A percentile compares a stretch with the other conserved stretches of the same genome.
These are phyloP conservation scores for Platanus orientalis DNA, from an alignment of 164 flowering plant species.

Conservation along the genomic window DNA sequence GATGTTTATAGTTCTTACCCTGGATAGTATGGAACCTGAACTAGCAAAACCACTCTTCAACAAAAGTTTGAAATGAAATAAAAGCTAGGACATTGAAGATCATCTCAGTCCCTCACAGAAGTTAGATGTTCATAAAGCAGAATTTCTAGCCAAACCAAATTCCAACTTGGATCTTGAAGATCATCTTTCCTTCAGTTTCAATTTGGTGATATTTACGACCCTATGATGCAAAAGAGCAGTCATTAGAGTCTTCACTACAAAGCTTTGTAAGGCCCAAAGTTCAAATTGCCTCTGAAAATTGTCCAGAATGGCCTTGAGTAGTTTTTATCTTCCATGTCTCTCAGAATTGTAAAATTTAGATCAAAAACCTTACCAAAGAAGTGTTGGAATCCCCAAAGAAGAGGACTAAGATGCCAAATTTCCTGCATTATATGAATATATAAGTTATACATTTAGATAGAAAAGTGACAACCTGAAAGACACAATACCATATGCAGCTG, in stretches of 20 bases:
- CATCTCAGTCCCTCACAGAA: too few species aligned
- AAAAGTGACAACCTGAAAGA: not conserved
- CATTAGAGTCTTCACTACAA: not conserved
- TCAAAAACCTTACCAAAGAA: too few species aligned
- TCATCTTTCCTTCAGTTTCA: not conserved
- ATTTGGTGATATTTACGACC: not conserved
- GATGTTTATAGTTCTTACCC: too few species aligned
- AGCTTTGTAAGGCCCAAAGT: not conserved
- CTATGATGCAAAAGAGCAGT: not conserved
- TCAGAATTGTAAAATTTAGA: too few species aligned
- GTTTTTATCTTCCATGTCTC: too few species aligned
- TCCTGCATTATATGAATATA: constrained; percentile 34
- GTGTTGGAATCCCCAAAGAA: too few species aligned
- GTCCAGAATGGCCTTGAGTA: not conserved
- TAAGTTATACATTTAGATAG: not conserved
- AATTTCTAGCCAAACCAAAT: too few species aligned
- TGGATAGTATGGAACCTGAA: constrained; percentile 22
- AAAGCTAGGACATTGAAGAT: too few species aligned
- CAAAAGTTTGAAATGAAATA: not conserved
- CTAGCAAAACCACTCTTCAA: not conserved
- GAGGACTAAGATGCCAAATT: constrained; percentile 32
- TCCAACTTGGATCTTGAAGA: too few species aligned
- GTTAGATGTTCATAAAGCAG: too few species aligned
- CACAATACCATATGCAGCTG: not conserved
- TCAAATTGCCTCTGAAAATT: not conserved